Evolutionary conservation across 1,284 basidiomycete species (phyloP).

Genomic region (Cutaneotrichosporon daszewskae): DNA sequence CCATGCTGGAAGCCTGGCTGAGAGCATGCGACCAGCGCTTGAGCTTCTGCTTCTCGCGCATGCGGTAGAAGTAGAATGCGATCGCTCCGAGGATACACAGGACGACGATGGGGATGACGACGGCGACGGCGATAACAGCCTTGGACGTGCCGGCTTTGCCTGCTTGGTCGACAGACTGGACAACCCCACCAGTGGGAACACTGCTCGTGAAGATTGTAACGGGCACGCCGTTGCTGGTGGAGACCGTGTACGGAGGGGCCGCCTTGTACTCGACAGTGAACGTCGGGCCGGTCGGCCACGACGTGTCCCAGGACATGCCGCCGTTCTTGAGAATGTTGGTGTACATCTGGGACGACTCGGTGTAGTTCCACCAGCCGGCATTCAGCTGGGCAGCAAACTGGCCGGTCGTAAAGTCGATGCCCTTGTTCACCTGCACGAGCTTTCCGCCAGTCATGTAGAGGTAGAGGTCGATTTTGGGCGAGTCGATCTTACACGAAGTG

Average conservation of each 20-base stretch:
- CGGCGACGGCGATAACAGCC: constrained; percentile 70
- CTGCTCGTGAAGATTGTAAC: constrained; percentile 33
- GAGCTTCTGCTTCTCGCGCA: constrained; percentile 57
- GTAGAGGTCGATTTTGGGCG: constrained; percentile 63
- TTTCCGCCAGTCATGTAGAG: constrained; percentile 55
- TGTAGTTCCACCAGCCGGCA: constrained; percentile 73
- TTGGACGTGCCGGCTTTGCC: constrained; percentile 51
- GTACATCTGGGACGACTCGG: constrained; percentile 56
- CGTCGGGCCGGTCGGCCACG: constrained; percentile 61
- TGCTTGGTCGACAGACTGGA: constrained; percentile 36
- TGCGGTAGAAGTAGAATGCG: constrained; percentile 55
- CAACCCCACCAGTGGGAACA: too few relatives aligned
- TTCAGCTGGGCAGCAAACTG: constrained; percentile 55
- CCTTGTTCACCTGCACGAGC: constrained; percentile 60
- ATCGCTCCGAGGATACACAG: constrained; percentile 52
- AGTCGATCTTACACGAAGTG: constrained; percentile 50
- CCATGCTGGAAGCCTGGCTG: constrained; percentile 38
- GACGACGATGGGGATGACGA: constrained; percentile 63
- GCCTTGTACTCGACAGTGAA: constrained; percentile 52
- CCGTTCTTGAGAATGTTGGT: constrained; percentile 60
- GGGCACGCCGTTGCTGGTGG: constrained; percentile 28
- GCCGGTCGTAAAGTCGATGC: constrained; percentile 57
- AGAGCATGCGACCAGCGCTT: constrained; percentile 57
- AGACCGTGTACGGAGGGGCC: constrained; percentile 37
- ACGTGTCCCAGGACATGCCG: constrained; percentile 54